Evolutionary conservation across 2,329 filamentous ascomycete species (phyloP).

Genomic region (Nakataea oryzae): DNA sequence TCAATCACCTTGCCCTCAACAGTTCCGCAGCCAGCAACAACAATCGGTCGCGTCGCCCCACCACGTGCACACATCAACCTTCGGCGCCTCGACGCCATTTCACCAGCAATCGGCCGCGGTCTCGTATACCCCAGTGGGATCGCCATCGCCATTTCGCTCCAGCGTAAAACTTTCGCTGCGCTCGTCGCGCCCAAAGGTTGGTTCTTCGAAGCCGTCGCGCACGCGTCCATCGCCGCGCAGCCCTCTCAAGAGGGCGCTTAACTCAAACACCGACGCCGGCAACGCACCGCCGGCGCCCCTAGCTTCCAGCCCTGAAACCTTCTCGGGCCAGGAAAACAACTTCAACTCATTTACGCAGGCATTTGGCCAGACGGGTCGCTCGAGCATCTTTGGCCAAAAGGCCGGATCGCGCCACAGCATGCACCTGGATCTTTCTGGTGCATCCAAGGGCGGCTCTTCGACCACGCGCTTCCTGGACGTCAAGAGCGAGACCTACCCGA

Average conservation of each 20-base stretch:
- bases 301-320: conserved; percentile 16
- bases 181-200: conserved; percentile 50
- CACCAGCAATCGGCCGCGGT: conserved; percentile 6
- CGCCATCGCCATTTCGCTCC: conserved; percentile 55
- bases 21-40: conserved; percentile 14
- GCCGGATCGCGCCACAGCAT: conserved; percentile 38
- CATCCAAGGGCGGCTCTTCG: conserved; percentile 28
- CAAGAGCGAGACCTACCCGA: conserved; percentile 31
- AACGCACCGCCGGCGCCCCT: conserved; percentile 48
- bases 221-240: conserved; percentile 66
- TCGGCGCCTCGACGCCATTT: neutral
- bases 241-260: conserved; percentile 69
- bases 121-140: conserved; percentile 29
- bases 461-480: conserved; percentile 41
- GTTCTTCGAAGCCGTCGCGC: conserved; percentile 45
- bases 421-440: conserved; percentile 45
- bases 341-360: conserved; percentile 17
- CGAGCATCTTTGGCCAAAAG: conserved; percentile 31
- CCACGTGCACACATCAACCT: conserved; percentile 4
- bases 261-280: conserved; percentile 57
- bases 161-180: conserved; percentile 57
- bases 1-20: conserved; percentile 34
- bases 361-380: conserved; percentile 30
- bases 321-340: conserved; percentile 30
- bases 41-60: conserved; percentile 1